phyloP scores from a whole-genome alignment of 1,139 yeast genomes.

The Saccharomyces hybrid region DNA sequence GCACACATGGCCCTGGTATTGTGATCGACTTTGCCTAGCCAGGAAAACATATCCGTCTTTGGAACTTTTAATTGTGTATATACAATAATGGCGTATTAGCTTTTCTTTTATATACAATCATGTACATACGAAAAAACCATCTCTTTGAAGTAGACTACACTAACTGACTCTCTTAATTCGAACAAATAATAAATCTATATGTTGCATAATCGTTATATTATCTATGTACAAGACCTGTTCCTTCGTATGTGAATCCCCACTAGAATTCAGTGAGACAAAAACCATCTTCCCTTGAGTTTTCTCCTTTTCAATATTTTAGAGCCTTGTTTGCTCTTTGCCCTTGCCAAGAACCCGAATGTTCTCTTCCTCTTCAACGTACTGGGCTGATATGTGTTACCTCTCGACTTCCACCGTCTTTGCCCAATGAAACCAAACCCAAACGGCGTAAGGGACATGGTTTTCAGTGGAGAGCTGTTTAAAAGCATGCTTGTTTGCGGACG shows the following conservation, averaged over 20 bases:
- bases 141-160: not conserved
- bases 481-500: conserved; percentile 9
- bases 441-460: not conserved
- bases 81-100: not conserved
- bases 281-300: conserved; percentile 90
- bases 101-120: conserved; percentile 1
- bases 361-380: conserved; percentile 85
- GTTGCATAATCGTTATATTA: not conserved
- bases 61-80: conserved; percentile 3
- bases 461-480: conserved; percentile 12
- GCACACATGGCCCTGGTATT: conserved; percentile 77
- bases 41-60: not conserved
- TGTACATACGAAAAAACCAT: not conserved
- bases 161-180: not conserved
- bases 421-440: conserved; percentile 9
- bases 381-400: conserved; percentile 95
- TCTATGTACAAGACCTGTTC: conserved; percentile 7
- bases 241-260: not conserved
- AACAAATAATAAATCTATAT: not conserved
- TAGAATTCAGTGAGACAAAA: conserved; percentile 55
- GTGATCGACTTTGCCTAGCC: conserved; percentile 49
- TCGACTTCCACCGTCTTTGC: conserved; percentile 65
- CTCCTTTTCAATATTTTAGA: conserved; percentile 73
- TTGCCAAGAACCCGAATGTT: conserved; percentile 83
- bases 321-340: conserved; percentile 71